Evolutionary conservation across 495 filamentous ascomycete genomes (phyloP).

Genomic region (Aspergillus sclerotioniger): DNA sequence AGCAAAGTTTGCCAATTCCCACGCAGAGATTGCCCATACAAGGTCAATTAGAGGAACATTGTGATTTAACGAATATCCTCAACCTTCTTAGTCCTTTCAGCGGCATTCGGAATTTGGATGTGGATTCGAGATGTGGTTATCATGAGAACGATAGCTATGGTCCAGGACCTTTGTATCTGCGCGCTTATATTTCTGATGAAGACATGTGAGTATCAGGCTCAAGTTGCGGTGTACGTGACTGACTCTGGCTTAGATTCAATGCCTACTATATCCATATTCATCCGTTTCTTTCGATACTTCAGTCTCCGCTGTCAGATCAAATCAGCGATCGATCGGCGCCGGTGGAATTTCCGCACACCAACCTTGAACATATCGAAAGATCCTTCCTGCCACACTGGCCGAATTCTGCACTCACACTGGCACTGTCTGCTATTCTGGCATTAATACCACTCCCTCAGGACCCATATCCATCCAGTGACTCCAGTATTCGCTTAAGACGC

Average conservation of each 20-base stretch:
- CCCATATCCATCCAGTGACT: conserved; percentile 24
- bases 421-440: conserved; percentile 45
- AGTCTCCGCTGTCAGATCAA: conserved; percentile 23
- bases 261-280: conserved; percentile 51
- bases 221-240: no score
- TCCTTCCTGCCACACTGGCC: conserved; percentile 24
- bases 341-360: conserved; percentile 27
- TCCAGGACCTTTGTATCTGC: conserved; percentile 1
- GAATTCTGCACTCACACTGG: conserved; percentile 39
- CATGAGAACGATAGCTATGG: neutral
- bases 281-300: conserved; percentile 46
- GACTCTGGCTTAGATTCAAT: conserved; percentile 31
- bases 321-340: conserved; percentile 16
- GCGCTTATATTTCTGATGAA: conserved; percentile 16
- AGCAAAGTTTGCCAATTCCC: neutral
- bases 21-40: neutral
- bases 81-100: conserved; percentile 8
- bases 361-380: conserved; percentile 13
- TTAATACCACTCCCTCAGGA: conserved; percentile 45
- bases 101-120: neutral
- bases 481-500: conserved; percentile 36
- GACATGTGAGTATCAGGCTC: conserved; percentile 18
- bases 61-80: conserved; percentile 4
- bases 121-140: neutral
- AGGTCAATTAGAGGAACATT: neutral